Evolutionary conservation across 1,284 basidiomycete species (phyloP).

Genomic region (Cutaneotrichosporon cutaneum): DNA sequence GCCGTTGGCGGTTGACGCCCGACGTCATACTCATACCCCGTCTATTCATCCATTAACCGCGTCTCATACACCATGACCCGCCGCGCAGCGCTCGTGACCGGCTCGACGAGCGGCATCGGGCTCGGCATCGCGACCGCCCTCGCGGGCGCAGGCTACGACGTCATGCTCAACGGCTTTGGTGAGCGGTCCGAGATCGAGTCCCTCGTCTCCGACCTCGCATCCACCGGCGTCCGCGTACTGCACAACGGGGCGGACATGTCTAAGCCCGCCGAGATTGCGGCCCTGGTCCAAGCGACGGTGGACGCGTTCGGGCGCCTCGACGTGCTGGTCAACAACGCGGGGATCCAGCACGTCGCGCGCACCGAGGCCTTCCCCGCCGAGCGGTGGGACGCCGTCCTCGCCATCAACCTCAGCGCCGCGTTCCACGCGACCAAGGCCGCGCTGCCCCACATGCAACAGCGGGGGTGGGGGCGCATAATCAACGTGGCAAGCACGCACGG

Average conservation of each 20-base stretch:
- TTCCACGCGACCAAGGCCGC: constrained; percentile 16
- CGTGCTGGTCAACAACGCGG: constrained; percentile 21
- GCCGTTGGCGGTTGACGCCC: no score
- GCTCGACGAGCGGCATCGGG: constrained; percentile 72
- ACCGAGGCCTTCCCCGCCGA: constrained; percentile 13
- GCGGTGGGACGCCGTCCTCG: constrained; percentile 13
- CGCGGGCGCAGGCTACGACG: constrained; percentile 76
- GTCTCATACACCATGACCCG: background rate
- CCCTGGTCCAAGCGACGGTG: background rate
- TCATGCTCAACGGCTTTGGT: constrained; percentile 69
- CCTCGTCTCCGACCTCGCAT: background rate
- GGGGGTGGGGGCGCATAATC: constrained; percentile 18
- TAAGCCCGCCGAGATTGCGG: constrained; percentile 3
- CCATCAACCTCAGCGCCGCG: constrained; percentile 12
- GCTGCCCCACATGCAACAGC: constrained; percentile 11
- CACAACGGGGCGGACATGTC: constrained; percentile 15
- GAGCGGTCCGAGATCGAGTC: background rate
- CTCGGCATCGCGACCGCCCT: constrained; percentile 69
- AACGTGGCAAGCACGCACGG: constrained; percentile 18
- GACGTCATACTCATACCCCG: background rate
- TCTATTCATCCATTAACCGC: background rate
- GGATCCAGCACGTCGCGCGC: constrained; percentile 9
- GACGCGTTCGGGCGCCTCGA: constrained; percentile 5
- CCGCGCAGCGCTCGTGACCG: constrained; percentile 59
- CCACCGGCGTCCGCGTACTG: background rate